Percentiles rank a stretch among this genome's conserved stretches.
Conservation (phyloP, 371 early-diverging fungal genomes). For the Syncephalastrum monosporum region DNA sequence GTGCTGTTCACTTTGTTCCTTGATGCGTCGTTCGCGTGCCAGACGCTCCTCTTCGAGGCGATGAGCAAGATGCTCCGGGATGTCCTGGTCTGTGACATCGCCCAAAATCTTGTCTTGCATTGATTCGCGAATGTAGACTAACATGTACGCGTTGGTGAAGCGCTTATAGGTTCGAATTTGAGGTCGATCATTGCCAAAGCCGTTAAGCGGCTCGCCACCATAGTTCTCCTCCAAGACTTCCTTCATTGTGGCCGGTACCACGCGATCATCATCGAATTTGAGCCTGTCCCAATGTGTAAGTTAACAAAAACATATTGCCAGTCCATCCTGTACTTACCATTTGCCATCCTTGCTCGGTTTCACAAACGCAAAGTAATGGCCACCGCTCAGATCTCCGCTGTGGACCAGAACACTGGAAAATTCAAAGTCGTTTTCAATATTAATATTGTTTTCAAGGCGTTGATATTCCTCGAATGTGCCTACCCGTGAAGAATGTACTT, state of each 20-base stretch:
- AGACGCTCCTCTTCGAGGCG: slow-evolving; percentile 56
- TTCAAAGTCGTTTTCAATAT: neutral
- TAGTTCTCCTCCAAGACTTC: slow-evolving; percentile 96
- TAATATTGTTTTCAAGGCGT: too few relatives aligned
- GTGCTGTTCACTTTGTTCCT: slow-evolving; percentile 71
- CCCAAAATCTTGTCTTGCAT: slow-evolving; percentile 69
- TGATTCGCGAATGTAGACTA: slow-evolving; percentile 87
- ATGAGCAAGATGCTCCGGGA: slow-evolving; percentile 77
- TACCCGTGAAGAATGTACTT: slow-evolving; percentile 80
- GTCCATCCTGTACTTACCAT: slow-evolving; percentile 55
- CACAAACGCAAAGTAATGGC: slow-evolving; percentile 96
- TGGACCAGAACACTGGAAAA: slow-evolving; percentile 89
- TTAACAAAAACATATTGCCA: neutral
- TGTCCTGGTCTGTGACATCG: slow-evolving; percentile 60
- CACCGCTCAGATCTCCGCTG: slow-evolving; percentile 92
- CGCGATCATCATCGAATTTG: slow-evolving; percentile 97
- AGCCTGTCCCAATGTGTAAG: slow-evolving; percentile 35
- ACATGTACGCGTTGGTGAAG: slow-evolving; percentile 95
- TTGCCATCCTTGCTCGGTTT: slow-evolving; percentile 78
- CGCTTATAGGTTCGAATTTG: slow-evolving; percentile 52
- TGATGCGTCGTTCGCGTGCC: slow-evolving; percentile 44
- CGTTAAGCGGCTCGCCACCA: slow-evolving; percentile 72
- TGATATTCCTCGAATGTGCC: neutral
- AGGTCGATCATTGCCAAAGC: slow-evolving; percentile 46
- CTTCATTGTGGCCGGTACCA: slow-evolving; percentile 76